Evolutionary conservation across 495 filamentous ascomycete genomes (phyloP).

Genomic region (Neurospora terricola): DNA sequence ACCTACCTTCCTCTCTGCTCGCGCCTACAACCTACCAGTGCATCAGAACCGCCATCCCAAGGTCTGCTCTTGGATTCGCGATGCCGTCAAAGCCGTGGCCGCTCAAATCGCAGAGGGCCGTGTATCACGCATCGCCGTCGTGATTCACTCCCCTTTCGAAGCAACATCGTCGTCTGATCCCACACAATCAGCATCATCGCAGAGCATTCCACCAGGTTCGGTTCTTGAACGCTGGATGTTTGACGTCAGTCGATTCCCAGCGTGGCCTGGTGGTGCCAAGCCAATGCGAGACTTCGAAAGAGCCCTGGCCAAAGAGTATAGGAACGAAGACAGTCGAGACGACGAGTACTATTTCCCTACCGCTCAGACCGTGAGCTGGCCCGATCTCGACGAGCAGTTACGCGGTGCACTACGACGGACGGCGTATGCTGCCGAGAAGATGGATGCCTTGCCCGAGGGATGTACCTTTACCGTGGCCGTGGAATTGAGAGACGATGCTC

Average conservation of each 20-base stretch:
- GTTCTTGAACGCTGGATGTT: slow-evolving; percentile 80
- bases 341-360: neutral
- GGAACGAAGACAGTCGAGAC: slow-evolving; percentile 3
- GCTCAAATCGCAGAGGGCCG: slow-evolving; percentile 50
- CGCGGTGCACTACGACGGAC: slow-evolving; percentile 42
- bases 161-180: neutral
- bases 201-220: slow-evolving; percentile 14
- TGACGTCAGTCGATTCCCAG: slow-evolving; percentile 68
- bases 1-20: slow-evolving; percentile 67
- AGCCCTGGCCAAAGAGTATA: neutral
- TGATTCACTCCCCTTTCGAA: slow-evolving; percentile 51
- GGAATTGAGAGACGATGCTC: slow-evolving; percentile 65
- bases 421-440: slow-evolving; percentile 43
- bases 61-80: slow-evolving; percentile 84
- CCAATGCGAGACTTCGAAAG: slow-evolving; percentile 18
- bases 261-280: slow-evolving; percentile 29
- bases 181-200: neutral
- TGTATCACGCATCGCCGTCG: slow-evolving; percentile 63
- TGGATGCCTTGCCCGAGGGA: slow-evolving; percentile 56
- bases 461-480: slow-evolving; percentile 84
- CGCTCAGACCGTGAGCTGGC: slow-evolving; percentile 21
- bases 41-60: slow-evolving; percentile 82
- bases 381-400: slow-evolving; percentile 36
- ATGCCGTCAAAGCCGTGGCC: slow-evolving; percentile 67
- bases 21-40: slow-evolving; percentile 82